Base-by-base conservation (phyloP, 2,329 filamentous ascomycete species). In the Ophiosphaerella narmari region DNA sequence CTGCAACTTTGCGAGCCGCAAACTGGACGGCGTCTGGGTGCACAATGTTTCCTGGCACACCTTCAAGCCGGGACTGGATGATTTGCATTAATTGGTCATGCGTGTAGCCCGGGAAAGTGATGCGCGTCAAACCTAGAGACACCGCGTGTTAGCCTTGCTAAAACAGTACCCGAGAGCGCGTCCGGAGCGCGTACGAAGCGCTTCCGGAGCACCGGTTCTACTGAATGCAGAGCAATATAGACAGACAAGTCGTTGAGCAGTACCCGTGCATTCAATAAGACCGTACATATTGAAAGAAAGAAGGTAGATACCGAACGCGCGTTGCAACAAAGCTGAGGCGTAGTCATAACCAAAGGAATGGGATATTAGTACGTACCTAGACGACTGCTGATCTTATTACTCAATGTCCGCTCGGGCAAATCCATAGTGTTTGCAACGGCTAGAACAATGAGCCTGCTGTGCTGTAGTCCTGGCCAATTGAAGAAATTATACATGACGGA, bases 401-500 rank as follows among this genome's bases (percentile, higher is more conserved):
- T 96, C 33, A 99, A 80, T 0, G 94, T 99, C 68, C 94, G 83
- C 74, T 99, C 94, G 0, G 94, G 94, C 50, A 99, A 77, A 75
- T 99, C 94, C 94, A 99, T 99, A 21, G 94, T 99, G 74, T 99
- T 99, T 44, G 94, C 95, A 14, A 99, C 94, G 9, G 95, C 95
- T 6, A 99, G 84, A 6, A 99, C 95, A 71, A 99, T 97, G 38
- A 99, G 81, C 41, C 92, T 86, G 46, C 91, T 96, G 74, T 99
- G 92, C 42, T 90, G 85, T 46, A 97, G 80, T 9, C 90, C 89
- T 4, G 94, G 94, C 94, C 94, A 99, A 69, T 99, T 99, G 82
- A 99, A 99, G 74, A 99, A 99, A 74, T 99, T 99, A 78, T 99
- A 99, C 94, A 99, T 99, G 75, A 99, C 94, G n/a, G 90, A 93